Conservation (phyloP, 225 moss, liverwort and hornwort genomes). For the Bryoerythrophyllum caledonicum region DNA sequence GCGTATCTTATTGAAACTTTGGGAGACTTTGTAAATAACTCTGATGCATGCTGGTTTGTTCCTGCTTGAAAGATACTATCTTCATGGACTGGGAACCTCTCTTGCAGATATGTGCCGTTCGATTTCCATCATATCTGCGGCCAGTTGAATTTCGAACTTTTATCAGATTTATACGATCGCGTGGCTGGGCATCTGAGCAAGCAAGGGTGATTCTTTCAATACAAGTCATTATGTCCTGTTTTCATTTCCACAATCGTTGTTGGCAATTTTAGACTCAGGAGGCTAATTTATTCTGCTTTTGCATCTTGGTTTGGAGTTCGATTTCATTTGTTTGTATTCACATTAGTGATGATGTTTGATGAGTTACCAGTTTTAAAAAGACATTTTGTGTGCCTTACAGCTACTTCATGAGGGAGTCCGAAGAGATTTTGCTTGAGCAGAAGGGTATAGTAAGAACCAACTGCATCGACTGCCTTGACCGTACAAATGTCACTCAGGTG, state of each 20-base stretch:
- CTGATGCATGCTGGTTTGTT: background rate
- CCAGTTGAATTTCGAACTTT: conserved; percentile 60
- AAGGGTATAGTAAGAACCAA: conserved; percentile 74
- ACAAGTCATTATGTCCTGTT: background rate
- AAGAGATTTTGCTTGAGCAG: conserved; percentile 58
- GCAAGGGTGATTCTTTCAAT: conserved; percentile 53
- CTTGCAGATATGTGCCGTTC: conserved; percentile 67
- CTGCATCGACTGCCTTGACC: conserved; percentile 85
- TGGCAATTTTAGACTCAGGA: background rate
- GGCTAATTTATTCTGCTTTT: background rate
- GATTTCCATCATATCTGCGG: conserved; percentile 87
- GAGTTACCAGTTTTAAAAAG: background rate
- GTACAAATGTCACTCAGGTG: conserved; percentile 91
- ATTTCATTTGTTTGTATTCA: background rate
- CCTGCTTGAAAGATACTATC: background rate
- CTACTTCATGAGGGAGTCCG: conserved; percentile 57
- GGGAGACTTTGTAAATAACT: too few species aligned
- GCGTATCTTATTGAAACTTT: too few species aligned
- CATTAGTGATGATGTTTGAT: background rate
- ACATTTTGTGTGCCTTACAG: conserved; percentile 32
- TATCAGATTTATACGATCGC: conserved; percentile 59
- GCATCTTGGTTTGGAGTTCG: background rate
- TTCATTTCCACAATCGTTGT: background rate
- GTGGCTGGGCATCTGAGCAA: conserved; percentile 48
- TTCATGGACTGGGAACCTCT: background rate